Base-by-base conservation (phyloP, 2,329 filamentous ascomycete genomes). In the Dactylonectria estremocensis region DNA sequence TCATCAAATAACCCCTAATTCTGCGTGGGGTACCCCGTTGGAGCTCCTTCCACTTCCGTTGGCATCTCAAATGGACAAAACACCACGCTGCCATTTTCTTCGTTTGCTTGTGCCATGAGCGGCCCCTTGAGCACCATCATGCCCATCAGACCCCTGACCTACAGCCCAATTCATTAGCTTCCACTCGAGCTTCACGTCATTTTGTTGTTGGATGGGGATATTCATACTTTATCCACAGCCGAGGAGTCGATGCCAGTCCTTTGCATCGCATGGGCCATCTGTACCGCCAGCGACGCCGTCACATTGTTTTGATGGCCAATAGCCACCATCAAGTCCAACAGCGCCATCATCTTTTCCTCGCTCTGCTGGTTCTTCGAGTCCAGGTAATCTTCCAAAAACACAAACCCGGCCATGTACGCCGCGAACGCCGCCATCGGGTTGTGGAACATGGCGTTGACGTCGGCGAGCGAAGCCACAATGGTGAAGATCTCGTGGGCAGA, bases 401-500 rank as follows among this genome's bases (percentile, higher is more conserved):
- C 91, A 28, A 90, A 86, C 13, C 91, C 89, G 9, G 92, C 89
- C 55, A 93, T 90, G 74, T 93, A 94, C 7, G 93, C 83, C 69
- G 90, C 92, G 79, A 93, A 93, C 0, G 89, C 88, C 70, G 92
- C 86, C 77, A 93, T 91, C 0, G 92, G 91, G 68, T 92, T 93
- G 82, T 91, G 88, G 87, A 93, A 72, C 16, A 72, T 61, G 60
- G 68, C 58, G 5, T 69, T 70, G 7, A 72, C 77, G 45, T 73
- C 76, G 7, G 62, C 28, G 8, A 92, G 87, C 84, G 91, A 69
- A 0, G 76, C 75, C 0, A 97, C 92, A 55, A 97, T 93, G 61
- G 89, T 92, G 14, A 94, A 90, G 60, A 97, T 93, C 74, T 95
- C 93, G 50, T 93, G 90, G 0, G 95, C 94, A 7, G 95, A 92